Percentiles rank a stretch among this genome's conserved stretches.
Evolutionary conservation across 495 filamentous ascomycete species (phyloP).

Genomic region (Aspergillus bertholletiae): DNA sequence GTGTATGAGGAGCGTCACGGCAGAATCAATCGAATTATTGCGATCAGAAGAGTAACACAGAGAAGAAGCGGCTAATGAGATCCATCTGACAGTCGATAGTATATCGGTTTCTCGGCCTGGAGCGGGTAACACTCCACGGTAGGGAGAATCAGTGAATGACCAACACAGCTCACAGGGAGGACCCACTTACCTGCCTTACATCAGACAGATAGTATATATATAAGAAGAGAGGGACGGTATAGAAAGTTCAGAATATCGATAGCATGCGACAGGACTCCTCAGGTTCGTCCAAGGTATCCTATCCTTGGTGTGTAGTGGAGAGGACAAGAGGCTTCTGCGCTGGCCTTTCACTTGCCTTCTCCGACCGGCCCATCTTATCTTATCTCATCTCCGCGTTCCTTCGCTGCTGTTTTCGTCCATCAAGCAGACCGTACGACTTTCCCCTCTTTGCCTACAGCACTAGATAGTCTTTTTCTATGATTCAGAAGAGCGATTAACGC

Average conservation of each 20-base stretch:
- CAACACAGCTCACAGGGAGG: constrained; percentile 7
- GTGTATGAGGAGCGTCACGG: constrained; percentile 6
- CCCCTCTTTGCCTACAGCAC: constrained; percentile 2
- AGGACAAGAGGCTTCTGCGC: constrained; percentile 12
- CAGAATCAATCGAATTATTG: constrained; percentile 3
- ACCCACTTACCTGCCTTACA: constrained; percentile 19
- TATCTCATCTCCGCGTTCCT: constrained; percentile 42
- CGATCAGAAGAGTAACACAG: constrained; percentile 6
- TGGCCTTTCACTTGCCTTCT: constrained; percentile 15
- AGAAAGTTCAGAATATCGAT: background rate
- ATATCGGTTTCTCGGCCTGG: constrained; percentile 11
- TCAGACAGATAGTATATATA: constrained; percentile 14
- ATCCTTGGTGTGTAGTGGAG: constrained; percentile 12
- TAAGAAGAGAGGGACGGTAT: background rate
- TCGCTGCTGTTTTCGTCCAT: constrained; percentile 8
- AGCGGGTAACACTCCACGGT: constrained; percentile 7
- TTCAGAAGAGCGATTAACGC: background rate
- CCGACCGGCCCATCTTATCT: constrained; percentile 32
- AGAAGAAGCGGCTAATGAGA: background rate
- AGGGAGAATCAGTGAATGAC: constrained; percentile 19
- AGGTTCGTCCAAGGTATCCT: background rate
- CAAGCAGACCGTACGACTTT: constrained; percentile 1
- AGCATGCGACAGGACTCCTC: background rate
- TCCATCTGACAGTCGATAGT: constrained; percentile 9
- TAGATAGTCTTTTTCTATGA: background rate